Evolutionary conservation across 2,329 filamentous ascomycete genomes (phyloP).

Genomic region (Cordyceps fumosorosea): DNA sequence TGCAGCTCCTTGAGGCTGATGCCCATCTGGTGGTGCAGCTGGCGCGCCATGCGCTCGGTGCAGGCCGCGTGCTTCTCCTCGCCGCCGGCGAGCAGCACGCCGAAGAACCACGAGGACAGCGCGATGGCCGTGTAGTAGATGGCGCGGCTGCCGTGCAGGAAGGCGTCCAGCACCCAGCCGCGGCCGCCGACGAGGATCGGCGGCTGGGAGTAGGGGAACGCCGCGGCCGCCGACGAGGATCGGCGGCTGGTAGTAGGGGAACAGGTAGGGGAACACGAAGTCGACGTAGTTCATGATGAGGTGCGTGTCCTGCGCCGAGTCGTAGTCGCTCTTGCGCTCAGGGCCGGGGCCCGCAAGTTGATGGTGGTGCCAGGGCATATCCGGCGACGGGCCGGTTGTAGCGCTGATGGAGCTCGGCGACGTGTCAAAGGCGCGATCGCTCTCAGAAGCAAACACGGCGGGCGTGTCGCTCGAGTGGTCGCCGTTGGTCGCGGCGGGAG

Average conservation of each 20-base stretch:
- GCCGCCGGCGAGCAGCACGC: conserved; percentile 33
- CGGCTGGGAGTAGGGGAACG: conserved; percentile 57
- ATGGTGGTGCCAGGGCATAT: conserved; percentile 28
- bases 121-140: conserved; percentile 52
- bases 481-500: conserved; percentile 12
- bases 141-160: conserved; percentile 47
- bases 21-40: conserved; percentile 38
- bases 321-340: conserved; percentile 16
- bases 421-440: conserved; percentile 2
- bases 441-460: neutral
- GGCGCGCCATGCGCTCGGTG: conserved; percentile 28
- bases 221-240: too few relatives aligned
- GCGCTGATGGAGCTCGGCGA: conserved; percentile 6
- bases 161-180: conserved; percentile 52
- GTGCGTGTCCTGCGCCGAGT: conserved; percentile 24
- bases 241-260: conserved; percentile 54
- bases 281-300: conserved; percentile 56
- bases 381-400: conserved; percentile 21
- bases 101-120: conserved; percentile 51
- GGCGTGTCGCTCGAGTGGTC: conserved; percentile 7
- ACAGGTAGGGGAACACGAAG: conserved; percentile 55
- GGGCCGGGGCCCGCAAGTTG: conserved; percentile 10
- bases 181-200: conserved; percentile 48
- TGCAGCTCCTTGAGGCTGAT: conserved; percentile 38
- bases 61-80: conserved; percentile 28